Conservation (phyloP, 1,284 basidiomycete species). For the Xerocomus minutiporus region DNA sequence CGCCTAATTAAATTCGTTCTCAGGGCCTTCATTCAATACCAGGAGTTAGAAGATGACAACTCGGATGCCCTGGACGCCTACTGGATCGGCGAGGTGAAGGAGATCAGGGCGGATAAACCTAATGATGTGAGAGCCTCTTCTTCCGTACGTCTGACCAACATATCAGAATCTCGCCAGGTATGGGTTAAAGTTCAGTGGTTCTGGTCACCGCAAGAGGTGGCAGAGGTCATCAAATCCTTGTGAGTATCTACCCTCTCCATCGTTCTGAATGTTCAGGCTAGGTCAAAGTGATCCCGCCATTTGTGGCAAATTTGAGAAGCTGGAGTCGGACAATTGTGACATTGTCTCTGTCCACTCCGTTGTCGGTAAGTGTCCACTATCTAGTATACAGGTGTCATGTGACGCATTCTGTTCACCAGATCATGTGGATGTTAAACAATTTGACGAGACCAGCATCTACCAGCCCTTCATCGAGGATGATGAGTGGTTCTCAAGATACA, state of each 20-base stretch:
- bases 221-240: slow-evolving; percentile 42
- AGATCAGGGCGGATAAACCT: slow-evolving; percentile 15
- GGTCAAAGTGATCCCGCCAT: slow-evolving; percentile 32
- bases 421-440: slow-evolving; percentile 29
- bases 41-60: neutral
- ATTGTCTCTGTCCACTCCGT: slow-evolving; percentile 39
- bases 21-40: slow-evolving; percentile 33
- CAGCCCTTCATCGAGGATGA: slow-evolving; percentile 36
- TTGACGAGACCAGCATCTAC: slow-evolving; percentile 33
- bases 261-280: neutral
- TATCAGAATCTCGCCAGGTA: slow-evolving; percentile 32
- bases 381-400: neutral
- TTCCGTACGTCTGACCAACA: neutral
- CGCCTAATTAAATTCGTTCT: neutral
- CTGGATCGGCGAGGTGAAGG: slow-evolving; percentile 25
- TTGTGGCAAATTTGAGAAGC: slow-evolving; percentile 41
- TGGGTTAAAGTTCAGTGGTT: slow-evolving; percentile 49
- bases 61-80: slow-evolving; percentile 9
- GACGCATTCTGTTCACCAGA: slow-evolving; percentile 3
- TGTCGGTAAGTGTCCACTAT: slow-evolving; percentile 32
- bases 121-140: slow-evolving; percentile 15
- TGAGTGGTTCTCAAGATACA: slow-evolving; percentile 41
- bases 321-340: slow-evolving; percentile 44
- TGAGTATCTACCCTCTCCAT: slow-evolving; percentile 21
- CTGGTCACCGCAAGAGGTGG: slow-evolving; percentile 42